Evolutionary conservation across 164 flowering plant species (phyloP), one percentile per base, ranked within the genome.

Genomic region (Houttuynia cordata): DNA sequence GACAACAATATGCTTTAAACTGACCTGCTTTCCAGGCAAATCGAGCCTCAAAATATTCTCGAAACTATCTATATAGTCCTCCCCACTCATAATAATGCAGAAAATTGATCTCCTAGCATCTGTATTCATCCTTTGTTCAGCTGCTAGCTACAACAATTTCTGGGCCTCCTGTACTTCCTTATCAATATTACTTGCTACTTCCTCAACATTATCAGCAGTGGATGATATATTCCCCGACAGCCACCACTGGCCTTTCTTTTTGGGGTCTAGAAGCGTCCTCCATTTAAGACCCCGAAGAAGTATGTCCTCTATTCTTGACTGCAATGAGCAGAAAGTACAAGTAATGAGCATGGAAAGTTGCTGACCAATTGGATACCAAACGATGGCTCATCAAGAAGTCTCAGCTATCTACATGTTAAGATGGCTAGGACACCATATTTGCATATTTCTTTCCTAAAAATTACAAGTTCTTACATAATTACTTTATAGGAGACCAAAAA

Each of bases 161-260:
- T 85, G 87, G 42, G 93, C 83, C 75, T 94, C 99, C 37, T 72
- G 57, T 65, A 71, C 79, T 71, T 85, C 99, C 66, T 58, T 78
- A 64, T 94, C 96, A 59, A 91, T 91, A 56, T 66, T 81, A 65
- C 54, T 68, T 34, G 99, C 93, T 64, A 94, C 76, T 58, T 83
- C 89, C 72, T 78, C 80, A 47, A 74, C 72, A 60, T 77, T 65
- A 24, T 80, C 75, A 17, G 70, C 30, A 42, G 69, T 22, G 10
- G 84, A 62, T 3, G 72, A 56, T 56, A 69, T 19, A 57, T 88
- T 91, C 57, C 85, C 96, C 53, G 93, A 78, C 52, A 80, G 61
- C 96, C 97, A 94, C 97, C 97, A 94, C 57, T 88, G 97, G 21
- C 96, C 99, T 74, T 86, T 93, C 81, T 93, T 93, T 53, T 75